A percentile compares a stretch with the other conserved stretches of the same genome.
These are phyloP conservation scores for Rhododendron griersonianum DNA, from an alignment of 148 eudicot species.

Conservation along the genomic window DNA sequence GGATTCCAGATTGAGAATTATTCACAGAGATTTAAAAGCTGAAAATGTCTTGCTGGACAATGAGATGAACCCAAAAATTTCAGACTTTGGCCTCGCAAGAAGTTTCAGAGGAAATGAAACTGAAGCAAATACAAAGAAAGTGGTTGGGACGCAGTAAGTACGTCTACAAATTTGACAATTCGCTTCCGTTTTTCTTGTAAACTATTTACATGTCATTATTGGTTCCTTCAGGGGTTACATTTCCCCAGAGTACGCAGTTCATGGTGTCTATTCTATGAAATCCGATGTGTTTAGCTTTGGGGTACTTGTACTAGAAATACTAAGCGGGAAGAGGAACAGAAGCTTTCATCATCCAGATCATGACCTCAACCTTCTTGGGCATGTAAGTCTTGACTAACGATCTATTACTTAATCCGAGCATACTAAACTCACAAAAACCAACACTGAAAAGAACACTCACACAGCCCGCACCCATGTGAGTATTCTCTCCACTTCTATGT, in stretches of 20 bases:
- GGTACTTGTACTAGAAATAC: conserved; percentile 29
- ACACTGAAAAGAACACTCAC: background rate
- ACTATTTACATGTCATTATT: background rate
- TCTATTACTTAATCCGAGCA: too few species aligned
- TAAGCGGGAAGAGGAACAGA: background rate
- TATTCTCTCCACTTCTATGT: background rate
- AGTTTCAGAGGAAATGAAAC: conserved; percentile 8
- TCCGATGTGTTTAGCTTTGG: conserved; percentile 39
- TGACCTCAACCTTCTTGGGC: too few species aligned
- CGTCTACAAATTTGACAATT: too few species aligned
- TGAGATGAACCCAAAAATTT: conserved; percentile 28
- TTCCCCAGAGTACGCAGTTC: conserved; percentile 30
- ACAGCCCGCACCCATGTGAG: background rate
- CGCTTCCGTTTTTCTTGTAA: background rate
- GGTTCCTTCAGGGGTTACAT: conserved; percentile 30
- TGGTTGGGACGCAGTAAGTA: conserved; percentile 24
- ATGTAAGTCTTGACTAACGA: too few species aligned
- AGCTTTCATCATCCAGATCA: too few species aligned
- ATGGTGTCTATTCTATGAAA: conserved; percentile 21
- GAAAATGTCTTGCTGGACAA: conserved; percentile 18
- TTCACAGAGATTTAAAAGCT: conserved; percentile 18
- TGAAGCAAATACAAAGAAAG: conserved; percentile 12
- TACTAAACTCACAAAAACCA: background rate
- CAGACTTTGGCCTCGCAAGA: conserved; percentile 28
- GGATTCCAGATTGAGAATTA: conserved; percentile 17